These are phyloP conservation scores for Tolypocladium ophioglossoides DNA, from an alignment of 2,329 filamentous ascomycete genomes.

Conservation along the genomic window DNA sequence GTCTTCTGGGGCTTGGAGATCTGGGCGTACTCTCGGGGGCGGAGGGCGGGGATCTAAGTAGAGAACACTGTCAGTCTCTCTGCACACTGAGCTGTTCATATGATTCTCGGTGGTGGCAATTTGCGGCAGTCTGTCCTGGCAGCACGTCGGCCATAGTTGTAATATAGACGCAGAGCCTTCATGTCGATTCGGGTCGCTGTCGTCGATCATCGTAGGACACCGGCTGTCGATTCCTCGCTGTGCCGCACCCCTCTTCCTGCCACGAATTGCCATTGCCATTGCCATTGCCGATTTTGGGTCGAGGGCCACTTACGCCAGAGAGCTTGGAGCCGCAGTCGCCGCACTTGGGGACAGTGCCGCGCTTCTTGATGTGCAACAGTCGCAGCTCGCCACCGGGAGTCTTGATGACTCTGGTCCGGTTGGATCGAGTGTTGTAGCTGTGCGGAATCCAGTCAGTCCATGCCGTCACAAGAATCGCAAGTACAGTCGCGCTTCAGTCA, in stretches of 20 bases:
- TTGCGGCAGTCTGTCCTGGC: neutral
- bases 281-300: constrained; percentile 8
- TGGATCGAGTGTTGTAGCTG: constrained; percentile 97
- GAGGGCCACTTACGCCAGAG: constrained; percentile 71
- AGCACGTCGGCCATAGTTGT: neutral
- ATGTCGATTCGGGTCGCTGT: neutral
- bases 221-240: neutral
- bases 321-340: constrained; percentile 98
- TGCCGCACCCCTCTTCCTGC: neutral
- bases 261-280: constrained; percentile 3
- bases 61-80: constrained; percentile 7
- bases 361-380: constrained; percentile 99
- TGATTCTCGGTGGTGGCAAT: neutral
- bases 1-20: constrained; percentile 99
- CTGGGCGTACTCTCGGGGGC: constrained; percentile 93
- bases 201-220: neutral
- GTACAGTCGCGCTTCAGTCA: constrained; percentile 1
- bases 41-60: constrained; percentile 78
- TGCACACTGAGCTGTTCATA: neutral
- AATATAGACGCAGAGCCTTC: neutral
- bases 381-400: constrained; percentile 93
- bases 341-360: constrained; percentile 95
- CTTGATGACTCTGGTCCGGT: constrained; percentile 93
- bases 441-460: constrained; percentile 13
- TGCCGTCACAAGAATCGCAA: constrained; percentile 2